Conservation (phyloP, 2,329 filamentous ascomycete genomes). For the Hysterium pulicare region DNA sequence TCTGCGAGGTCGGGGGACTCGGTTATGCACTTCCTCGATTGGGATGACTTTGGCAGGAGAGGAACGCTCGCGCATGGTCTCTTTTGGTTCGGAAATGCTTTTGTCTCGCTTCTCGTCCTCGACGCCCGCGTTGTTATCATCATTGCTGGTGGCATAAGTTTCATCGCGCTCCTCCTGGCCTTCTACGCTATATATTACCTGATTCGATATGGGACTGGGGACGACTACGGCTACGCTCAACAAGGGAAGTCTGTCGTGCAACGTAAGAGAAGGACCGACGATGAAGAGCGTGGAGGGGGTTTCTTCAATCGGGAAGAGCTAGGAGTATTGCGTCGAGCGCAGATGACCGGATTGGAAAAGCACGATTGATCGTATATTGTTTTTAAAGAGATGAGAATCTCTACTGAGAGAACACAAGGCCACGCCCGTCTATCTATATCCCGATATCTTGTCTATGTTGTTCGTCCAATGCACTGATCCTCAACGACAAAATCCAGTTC, state of each 20-base stretch:
- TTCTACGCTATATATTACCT: conserved; percentile 13
- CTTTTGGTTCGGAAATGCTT: conserved; percentile 5
- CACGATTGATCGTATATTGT: too few relatives aligned
- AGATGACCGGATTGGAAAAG: neutral
- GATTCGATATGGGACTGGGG: conserved; percentile 25
- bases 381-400: too few relatives aligned
- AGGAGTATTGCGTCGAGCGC: neutral
- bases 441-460: too few relatives aligned
- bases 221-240: conserved; percentile 28
- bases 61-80: conserved; percentile 22
- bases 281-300: conserved; percentile 4
- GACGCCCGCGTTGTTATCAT: conserved; percentile 27
- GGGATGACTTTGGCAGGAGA: conserved; percentile 27
- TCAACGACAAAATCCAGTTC: too few relatives aligned
- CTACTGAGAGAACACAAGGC: too few relatives aligned
- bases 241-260: conserved; percentile 15
- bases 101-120: conserved; percentile 18
- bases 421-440: too few relatives aligned
- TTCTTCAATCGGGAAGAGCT: neutral
- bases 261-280: conserved; percentile 21
- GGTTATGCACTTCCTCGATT: conserved; percentile 27
- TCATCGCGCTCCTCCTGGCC: conserved; percentile 21
- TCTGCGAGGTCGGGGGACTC: neutral
- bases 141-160: conserved; percentile 16
- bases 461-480: too few relatives aligned